A percentile compares a stretch with the other conserved stretches of the same genome.
phyloP scores from a whole-genome alignment of 176 grass and related monocot genomes.

The Eremochloa ophiuroides region DNA sequence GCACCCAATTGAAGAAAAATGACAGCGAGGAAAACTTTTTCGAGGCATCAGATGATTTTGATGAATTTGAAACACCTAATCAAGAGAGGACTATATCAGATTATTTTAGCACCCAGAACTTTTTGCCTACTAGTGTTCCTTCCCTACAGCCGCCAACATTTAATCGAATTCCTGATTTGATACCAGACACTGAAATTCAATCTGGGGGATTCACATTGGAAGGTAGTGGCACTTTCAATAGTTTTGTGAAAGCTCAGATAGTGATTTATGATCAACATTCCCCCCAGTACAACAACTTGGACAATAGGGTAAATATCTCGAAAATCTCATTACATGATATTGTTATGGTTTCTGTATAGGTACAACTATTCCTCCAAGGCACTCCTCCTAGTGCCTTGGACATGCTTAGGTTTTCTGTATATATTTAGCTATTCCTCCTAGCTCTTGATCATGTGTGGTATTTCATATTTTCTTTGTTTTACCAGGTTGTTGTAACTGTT shows the following conservation, averaged over 20 bases:
- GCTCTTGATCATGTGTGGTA: background rate
- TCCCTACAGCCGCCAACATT: constrained; percentile 67
- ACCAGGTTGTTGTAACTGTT: constrained; percentile 83
- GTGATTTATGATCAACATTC: constrained; percentile 87
- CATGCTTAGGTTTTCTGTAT: background rate
- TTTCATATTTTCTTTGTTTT: constrained; percentile 34
- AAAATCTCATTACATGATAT: background rate
- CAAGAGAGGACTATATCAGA: constrained; percentile 50
- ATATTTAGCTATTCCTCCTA: constrained; percentile 19
- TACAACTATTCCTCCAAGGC: constrained; percentile 10
- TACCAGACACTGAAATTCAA: constrained; percentile 65
- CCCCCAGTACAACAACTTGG: constrained; percentile 78
- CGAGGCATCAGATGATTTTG: constrained; percentile 90
- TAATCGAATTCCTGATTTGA: constrained; percentile 74
- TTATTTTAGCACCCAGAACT: constrained; percentile 54
- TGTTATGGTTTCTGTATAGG: constrained; percentile 20
- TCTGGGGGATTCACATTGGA: constrained; percentile 40
- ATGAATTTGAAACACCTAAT: constrained; percentile 62
- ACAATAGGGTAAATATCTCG: constrained; percentile 74
- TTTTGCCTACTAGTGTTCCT: constrained; percentile 44
- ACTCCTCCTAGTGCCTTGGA: constrained; percentile 4
- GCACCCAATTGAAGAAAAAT: constrained; percentile 54
- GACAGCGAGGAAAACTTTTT: constrained; percentile 87
- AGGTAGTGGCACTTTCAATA: constrained; percentile 49
- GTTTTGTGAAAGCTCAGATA: constrained; percentile 97